Evolutionary conservation across 1,284 basidiomycete genomes (phyloP).

Genomic region (Melampsora abietis-canadensis): DNA sequence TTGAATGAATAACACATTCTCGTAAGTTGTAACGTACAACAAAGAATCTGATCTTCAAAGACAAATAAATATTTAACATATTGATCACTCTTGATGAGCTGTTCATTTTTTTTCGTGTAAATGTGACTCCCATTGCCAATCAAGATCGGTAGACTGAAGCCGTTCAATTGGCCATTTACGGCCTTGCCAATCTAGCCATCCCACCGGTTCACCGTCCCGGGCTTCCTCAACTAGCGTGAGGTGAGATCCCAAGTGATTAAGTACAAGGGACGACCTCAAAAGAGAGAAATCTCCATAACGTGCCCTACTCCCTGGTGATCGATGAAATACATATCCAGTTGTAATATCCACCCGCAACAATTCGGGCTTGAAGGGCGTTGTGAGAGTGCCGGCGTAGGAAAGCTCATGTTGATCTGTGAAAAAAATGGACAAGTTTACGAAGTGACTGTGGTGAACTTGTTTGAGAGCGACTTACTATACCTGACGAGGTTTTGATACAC

Average conservation of each 20-base stretch:
- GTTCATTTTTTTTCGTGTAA: not conserved
- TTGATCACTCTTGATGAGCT: too few species aligned
- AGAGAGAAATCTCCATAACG: slow-evolving; percentile 49
- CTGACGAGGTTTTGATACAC: slow-evolving; percentile 51
- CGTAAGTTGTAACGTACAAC: too few species aligned
- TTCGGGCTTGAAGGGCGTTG: slow-evolving; percentile 47
- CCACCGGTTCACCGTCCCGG: not conserved
- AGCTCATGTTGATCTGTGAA: slow-evolving; percentile 45
- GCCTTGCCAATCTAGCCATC: slow-evolving; percentile 4
- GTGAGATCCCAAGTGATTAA: slow-evolving; percentile 47
- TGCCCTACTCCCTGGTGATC: slow-evolving; percentile 46
- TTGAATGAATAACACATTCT: too few species aligned
- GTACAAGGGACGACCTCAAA: slow-evolving; percentile 49
- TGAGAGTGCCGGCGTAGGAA: slow-evolving; percentile 49
- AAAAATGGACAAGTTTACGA: not conserved
- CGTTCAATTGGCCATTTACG: not conserved
- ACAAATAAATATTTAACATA: too few species aligned
- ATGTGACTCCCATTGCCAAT: not conserved
- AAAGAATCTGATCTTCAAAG: too few species aligned
- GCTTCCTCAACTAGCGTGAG: slow-evolving; percentile 46
- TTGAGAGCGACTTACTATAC: slow-evolving; percentile 11
- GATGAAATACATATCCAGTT: slow-evolving; percentile 53
- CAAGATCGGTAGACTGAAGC: not conserved
- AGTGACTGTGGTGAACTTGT: not conserved
- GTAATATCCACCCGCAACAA: slow-evolving; percentile 47